Conservation (phyloP, 2,329 filamentous ascomycete species). For the Ophiostoma angusticollis region DNA sequence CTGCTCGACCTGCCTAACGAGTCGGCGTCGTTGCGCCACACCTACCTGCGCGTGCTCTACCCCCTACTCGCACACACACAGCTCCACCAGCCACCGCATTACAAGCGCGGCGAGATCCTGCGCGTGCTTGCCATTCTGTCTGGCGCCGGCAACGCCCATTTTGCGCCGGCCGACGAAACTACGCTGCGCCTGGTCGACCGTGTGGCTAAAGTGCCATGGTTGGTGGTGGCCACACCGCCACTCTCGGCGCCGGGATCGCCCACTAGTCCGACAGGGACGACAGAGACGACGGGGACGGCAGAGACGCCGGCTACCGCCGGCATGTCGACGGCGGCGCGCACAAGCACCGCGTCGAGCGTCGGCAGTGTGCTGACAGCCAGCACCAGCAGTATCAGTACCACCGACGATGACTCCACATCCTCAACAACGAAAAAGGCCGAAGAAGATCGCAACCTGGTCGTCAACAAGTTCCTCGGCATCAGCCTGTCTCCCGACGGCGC, state of each 20-base stretch:
- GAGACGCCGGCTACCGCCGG: background rate
- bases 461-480: constrained; percentile 55
- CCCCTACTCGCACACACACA: constrained; percentile 87
- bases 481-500: constrained; percentile 51
- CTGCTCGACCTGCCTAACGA: constrained; percentile 90
- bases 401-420: constrained; percentile 1
- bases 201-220: constrained; percentile 55
- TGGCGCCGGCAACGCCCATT: constrained; percentile 55
- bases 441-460: constrained; percentile 22
- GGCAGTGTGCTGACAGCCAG: background rate
- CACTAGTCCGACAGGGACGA: constrained; percentile 8
- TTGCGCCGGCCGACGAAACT: constrained; percentile 69
- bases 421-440: no score
- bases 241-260: constrained; percentile 5
- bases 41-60: constrained; percentile 84
- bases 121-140: constrained; percentile 62
- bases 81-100: constrained; percentile 71
- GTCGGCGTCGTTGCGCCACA: constrained; percentile 65
- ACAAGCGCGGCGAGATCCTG: constrained; percentile 78
- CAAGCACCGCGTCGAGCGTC: constrained; percentile 3
- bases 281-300: background rate
- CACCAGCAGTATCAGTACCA: constrained; percentile 15
- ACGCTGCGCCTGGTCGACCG: constrained; percentile 64
- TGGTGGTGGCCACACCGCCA: constrained; percentile 31
- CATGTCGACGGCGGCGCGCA: constrained; percentile 6